These are phyloP conservation scores for Debaryomyces castellii DNA, from an alignment of 805 yeast genomes.

Conservation along the genomic window DNA sequence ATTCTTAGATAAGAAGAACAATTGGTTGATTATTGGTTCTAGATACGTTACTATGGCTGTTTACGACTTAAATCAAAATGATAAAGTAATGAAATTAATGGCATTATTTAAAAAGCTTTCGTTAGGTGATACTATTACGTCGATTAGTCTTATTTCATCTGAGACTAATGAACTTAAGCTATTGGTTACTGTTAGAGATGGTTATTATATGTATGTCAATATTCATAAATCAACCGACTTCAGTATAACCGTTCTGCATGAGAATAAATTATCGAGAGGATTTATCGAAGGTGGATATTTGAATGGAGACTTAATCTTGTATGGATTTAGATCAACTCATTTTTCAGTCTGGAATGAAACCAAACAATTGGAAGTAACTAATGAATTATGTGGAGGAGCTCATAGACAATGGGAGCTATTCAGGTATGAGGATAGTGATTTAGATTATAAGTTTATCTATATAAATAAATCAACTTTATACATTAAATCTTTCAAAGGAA, in stretches of 20 bases:
- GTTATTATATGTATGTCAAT: slow-evolving; percentile 50
- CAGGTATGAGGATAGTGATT: slow-evolving; percentile 10
- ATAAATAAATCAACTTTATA: slow-evolving; percentile 53
- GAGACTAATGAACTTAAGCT: slow-evolving; percentile 17
- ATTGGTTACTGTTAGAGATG: slow-evolving; percentile 64
- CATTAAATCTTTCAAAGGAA: slow-evolving; percentile 25
- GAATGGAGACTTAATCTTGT: slow-evolving; percentile 48
- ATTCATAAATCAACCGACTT: slow-evolving; percentile 13
- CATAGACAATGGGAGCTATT: slow-evolving; percentile 78
- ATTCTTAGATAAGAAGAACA: slow-evolving; percentile 34
- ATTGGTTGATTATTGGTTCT: slow-evolving; percentile 63
- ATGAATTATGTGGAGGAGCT: slow-evolving; percentile 85
- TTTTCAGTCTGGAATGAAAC: slow-evolving; percentile 86
- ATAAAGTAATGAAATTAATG: slow-evolving; percentile 16
- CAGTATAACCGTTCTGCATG: slow-evolving; percentile 35
- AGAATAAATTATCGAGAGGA: slow-evolving; percentile 70
- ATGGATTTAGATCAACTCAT: slow-evolving; percentile 79
- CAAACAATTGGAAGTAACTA: slow-evolving; percentile 63
- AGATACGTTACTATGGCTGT: slow-evolving; percentile 66
- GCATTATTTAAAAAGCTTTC: slow-evolving; percentile 47
- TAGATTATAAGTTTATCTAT: slow-evolving; percentile 49
- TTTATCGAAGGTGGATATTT: slow-evolving; percentile 74
- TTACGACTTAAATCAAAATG: slow-evolving; percentile 39
- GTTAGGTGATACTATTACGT: slow-evolving; percentile 69
- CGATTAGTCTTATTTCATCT: slow-evolving; percentile 41